Evolutionary conservation across 345 rosid genomes (phyloP).

Genomic region (Eucalyptus curtisii): DNA sequence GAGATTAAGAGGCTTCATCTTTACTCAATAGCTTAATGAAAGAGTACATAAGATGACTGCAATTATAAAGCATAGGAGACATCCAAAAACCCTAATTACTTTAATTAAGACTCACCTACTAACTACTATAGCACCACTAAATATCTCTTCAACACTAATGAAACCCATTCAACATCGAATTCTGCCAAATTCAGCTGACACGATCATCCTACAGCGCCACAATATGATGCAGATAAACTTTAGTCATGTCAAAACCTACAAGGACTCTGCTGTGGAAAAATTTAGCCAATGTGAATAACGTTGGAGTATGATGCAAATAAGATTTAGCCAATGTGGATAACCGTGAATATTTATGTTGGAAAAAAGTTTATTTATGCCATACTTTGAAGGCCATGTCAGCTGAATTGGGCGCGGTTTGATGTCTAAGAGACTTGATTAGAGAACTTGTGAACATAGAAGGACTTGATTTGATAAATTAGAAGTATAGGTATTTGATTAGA

Average conservation of each 20-base stretch:
- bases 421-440: not conserved
- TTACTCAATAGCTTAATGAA: not conserved
- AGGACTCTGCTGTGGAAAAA: not conserved
- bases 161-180: not conserved
- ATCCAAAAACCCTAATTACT: not conserved
- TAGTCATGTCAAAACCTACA: not conserved
- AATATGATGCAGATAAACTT: not conserved
- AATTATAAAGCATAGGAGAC: not conserved
- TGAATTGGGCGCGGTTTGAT: not conserved
- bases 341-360: not conserved
- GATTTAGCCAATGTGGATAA: not conserved
- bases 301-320: not conserved
- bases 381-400: not conserved
- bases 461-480: not conserved
- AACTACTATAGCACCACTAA: not conserved
- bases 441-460: not conserved
- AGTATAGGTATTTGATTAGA: not conserved
- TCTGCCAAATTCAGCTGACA: not conserved
- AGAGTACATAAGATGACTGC: not conserved
- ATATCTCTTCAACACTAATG: not conserved
- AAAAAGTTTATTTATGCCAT: not conserved
- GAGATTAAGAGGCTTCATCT: not conserved
- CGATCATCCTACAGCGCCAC: not conserved
- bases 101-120: not conserved
- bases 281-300: not conserved